Base-by-base conservation (phyloP, 306 rosid genomes). In the Cicer arietinum region DNA sequence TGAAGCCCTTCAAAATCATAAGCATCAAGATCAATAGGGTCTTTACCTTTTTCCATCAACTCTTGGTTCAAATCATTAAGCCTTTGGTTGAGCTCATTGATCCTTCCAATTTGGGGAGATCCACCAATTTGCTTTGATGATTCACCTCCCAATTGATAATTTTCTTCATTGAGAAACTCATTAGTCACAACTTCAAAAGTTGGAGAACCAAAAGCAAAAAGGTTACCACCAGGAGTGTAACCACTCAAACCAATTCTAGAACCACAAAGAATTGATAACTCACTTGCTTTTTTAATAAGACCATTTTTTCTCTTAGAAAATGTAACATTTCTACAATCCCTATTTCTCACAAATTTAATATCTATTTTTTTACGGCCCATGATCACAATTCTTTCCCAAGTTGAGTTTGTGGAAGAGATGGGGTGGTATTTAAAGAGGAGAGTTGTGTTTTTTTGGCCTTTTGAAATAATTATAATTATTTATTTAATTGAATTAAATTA, bases 181-280 rank as follows among this genome's bases (percentile, higher is more conserved):
- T 62, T 7, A 39, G 12, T 7, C 20, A 62, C 68, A 62, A 0
- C 68, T 12, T 62, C 11, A 14, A 39, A 37, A 30, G 10, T 7
- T 62, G 68, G 68, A n/a, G 46, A 62, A n/a, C 47, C 68, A 62
- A 62, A 41, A 39, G 47, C 11, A 41, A 62, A 62, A n/a, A 47
- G 47, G 0, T 8, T n/a, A 14, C 68, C 68, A 39, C 22, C 18
- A 7, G 47, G 47, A 8, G 47, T 12, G 46, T 37, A 62, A 37
- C 68, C 68, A 62, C 8, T 2, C 10, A 62, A 1, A 13, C 22
- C 45, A 3, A 62, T 22, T 39, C 46, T 39, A n/a, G 22, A 46
- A 7, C 17, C 43, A 39, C 45, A 62, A 62, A 62, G 45, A 39
- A 40, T 57, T 22, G 25, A 62, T 40, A 62, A 41, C 3, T 62